A percentile compares a stretch with the other conserved stretches of the same genome.
These are phyloP conservation scores for Setomelanomma holmii DNA, from an alignment of 2,329 filamentous ascomycete species.

Conservation along the genomic window DNA sequence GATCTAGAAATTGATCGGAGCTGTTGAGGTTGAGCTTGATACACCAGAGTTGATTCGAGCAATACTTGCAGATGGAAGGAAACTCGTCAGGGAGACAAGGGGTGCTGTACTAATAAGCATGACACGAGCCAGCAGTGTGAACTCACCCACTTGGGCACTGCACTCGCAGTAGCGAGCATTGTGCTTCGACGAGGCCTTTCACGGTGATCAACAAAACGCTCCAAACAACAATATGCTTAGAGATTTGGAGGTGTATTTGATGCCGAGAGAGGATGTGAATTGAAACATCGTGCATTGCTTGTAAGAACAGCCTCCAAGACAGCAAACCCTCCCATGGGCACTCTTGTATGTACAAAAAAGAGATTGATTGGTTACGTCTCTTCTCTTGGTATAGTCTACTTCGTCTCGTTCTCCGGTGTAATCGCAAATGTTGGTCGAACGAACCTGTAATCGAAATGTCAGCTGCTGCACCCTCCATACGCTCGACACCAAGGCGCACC, in stretches of 20 bases:
- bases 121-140: no score
- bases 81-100: no score
- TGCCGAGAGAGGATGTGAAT: not conserved
- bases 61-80: no score
- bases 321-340: not conserved
- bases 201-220: not conserved
- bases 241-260: not conserved
- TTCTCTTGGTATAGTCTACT: slow-evolving; percentile 52
- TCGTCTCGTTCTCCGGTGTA: slow-evolving; percentile 68
- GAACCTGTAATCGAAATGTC: slow-evolving; percentile 37
- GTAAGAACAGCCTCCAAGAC: not conserved
- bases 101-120: no score
- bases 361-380: not conserved
- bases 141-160: no score
- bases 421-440: slow-evolving; percentile 81
- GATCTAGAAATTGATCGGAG: no score
- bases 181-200: no score
- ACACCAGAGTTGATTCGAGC: no score
- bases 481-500: slow-evolving; percentile 62
- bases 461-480: slow-evolving; percentile 1
- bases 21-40: no score
- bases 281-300: not conserved
- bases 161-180: no score
- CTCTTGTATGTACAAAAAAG: slow-evolving; percentile 22
- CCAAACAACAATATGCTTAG: not conserved